Conservation (phyloP, 106 monocot genomes). For the Apostasia ramifera region DNA sequence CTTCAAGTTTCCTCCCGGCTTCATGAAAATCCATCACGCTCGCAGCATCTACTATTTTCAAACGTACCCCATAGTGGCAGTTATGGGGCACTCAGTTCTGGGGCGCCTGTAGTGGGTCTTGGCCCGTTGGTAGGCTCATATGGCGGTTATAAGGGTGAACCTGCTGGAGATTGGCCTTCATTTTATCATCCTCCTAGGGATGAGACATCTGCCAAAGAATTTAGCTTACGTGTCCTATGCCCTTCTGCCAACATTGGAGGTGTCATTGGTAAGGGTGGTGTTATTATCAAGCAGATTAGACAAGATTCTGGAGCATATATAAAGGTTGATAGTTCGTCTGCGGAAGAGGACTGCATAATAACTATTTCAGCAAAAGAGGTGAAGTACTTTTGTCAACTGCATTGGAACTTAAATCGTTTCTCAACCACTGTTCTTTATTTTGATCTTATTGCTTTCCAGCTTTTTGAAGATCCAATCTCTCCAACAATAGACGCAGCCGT, state of each 20-base stretch:
- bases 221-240: constrained; percentile 69
- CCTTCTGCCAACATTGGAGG: constrained; percentile 73
- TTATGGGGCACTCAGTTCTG: constrained; percentile 30
- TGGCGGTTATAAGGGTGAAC: constrained; percentile 71
- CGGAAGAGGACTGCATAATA: constrained; percentile 73
- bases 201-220: constrained; percentile 69
- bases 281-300: constrained; percentile 68
- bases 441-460: constrained; percentile 26
- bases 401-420: background rate
- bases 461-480: constrained; percentile 85
- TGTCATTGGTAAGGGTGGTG: constrained; percentile 85
- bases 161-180: constrained; percentile 62
- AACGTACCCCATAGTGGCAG: constrained; percentile 26
- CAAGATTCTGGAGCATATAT: constrained; percentile 71
- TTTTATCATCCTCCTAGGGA: constrained; percentile 59
- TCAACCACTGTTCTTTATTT: background rate
- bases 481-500: constrained; percentile 86
- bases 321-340: constrained; percentile 55
- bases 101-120: constrained; percentile 46
- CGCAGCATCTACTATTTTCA: constrained; percentile 63
- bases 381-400: background rate
- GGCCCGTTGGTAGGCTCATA: constrained; percentile 47
- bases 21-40: constrained; percentile 89
- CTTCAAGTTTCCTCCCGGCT: constrained; percentile 68
- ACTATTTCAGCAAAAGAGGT: constrained; percentile 72